These are phyloP conservation scores for Globisporangium echinulatum DNA, from an alignment of 352 stramenopile genomes.

Conservation along the genomic window DNA sequence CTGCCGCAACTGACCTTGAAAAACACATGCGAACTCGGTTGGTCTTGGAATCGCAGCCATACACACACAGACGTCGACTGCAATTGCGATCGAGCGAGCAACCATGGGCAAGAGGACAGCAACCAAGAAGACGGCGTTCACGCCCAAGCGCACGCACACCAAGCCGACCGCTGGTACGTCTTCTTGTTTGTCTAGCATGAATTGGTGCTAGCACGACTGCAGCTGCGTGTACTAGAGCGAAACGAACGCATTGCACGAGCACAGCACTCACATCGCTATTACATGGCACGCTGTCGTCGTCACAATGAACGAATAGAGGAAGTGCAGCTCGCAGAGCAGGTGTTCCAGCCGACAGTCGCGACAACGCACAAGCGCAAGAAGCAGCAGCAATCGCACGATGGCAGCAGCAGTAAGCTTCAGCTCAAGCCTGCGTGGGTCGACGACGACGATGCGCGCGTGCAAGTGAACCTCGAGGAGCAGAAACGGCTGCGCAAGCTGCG, in stretches of 20 bases:
- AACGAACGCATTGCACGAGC: neutral
- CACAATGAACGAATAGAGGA: constrained; percentile 24
- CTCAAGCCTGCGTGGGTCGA: constrained; percentile 78
- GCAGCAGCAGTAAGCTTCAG: constrained; percentile 11
- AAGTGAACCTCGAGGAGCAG: constrained; percentile 66
- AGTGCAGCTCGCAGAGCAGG: constrained; percentile 40
- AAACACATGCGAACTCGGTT: neutral
- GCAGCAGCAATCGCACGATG: constrained; percentile 11
- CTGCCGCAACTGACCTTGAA: neutral
- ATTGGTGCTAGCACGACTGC: neutral
- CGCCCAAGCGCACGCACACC: neutral
- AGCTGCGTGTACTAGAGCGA: too few species aligned
- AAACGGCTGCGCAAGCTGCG: constrained; percentile 77
- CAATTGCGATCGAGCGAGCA: neutral
- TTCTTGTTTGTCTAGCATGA: neutral
- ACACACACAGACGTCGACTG: neutral
- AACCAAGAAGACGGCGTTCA: neutral
- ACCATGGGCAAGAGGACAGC: neutral
- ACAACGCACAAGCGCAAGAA: constrained; percentile 28
- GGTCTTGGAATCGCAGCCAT: constrained; percentile 1
- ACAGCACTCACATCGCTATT: neutral
- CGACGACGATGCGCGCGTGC: constrained; percentile 74
- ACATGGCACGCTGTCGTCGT: neutral
- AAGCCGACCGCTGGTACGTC: constrained; percentile 11
- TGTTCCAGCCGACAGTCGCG: constrained; percentile 40